These are phyloP conservation scores for Apiospora sp. DNA, from an alignment of 2,329 filamentous ascomycete genomes.

Conservation along the genomic window DNA sequence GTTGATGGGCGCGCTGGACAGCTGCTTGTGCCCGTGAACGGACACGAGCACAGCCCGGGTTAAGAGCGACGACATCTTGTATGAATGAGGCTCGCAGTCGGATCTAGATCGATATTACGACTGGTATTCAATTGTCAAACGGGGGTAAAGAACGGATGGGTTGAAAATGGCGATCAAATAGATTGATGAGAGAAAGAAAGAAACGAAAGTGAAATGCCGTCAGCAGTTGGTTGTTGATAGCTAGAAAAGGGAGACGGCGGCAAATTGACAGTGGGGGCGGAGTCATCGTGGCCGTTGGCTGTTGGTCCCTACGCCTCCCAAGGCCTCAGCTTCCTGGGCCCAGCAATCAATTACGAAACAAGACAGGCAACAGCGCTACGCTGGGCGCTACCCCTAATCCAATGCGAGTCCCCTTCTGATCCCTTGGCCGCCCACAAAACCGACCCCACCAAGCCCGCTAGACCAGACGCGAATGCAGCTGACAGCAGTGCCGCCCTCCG, in stretches of 20 bases:
- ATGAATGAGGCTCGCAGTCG: background rate
- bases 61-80: background rate
- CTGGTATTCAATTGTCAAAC: background rate
- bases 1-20: constrained; percentile 12
- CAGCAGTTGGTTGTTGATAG: constrained; percentile 4
- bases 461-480: background rate
- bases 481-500: background rate
- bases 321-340: background rate
- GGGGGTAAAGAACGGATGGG: background rate
- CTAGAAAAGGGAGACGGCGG: constrained; percentile 8
- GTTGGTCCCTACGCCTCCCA: background rate
- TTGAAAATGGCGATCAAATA: constrained; percentile 2
- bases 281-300: background rate
- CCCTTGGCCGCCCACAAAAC: background rate
- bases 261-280: constrained; percentile 3
- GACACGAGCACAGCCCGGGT: constrained; percentile 6
- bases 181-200: constrained; percentile 1
- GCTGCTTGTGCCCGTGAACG: constrained; percentile 20
- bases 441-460: background rate
- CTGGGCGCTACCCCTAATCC: background rate
- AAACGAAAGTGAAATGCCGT: constrained; percentile 2
- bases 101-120: background rate
- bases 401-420: background rate
- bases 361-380: constrained; percentile 8
- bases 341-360: constrained; percentile 17